These are phyloP conservation scores for Erodium trifolium DNA, from an alignment of 441 rosid genomes.

Conservation along the genomic window DNA sequence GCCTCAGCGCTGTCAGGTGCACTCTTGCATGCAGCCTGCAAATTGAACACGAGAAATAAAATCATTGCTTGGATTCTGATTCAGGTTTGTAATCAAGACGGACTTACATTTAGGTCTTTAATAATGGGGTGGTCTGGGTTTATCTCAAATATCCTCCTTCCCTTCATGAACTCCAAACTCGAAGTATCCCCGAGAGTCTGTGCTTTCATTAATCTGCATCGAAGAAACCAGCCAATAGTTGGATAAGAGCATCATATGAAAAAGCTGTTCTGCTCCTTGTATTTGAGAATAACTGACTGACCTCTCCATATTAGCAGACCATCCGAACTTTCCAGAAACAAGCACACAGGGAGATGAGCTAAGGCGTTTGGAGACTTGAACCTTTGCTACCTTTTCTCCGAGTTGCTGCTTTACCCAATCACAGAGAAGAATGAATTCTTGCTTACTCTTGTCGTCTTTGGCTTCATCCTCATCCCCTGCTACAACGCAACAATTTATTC, in stretches of 20 bases:
- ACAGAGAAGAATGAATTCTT: conserved; percentile 70
- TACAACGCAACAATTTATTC: neutral
- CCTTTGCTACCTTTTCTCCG: conserved; percentile 90
- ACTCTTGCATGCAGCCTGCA: conserved; percentile 90
- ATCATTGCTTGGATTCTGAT: neutral
- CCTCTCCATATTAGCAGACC: conserved; percentile 99
- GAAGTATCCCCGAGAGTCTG: conserved; percentile 94
- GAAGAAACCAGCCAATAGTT: neutral
- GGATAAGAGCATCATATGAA: neutral
- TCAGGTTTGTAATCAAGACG: neutral
- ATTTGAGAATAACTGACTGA: conserved; percentile 13
- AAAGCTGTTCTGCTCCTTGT: neutral
- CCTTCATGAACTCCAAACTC: conserved; percentile 92
- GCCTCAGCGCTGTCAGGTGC: conserved; percentile 77
- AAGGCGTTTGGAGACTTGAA: conserved; percentile 81
- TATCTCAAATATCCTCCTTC: conserved; percentile 86
- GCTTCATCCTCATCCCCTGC: conserved; percentile 92
- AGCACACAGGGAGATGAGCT: conserved; percentile 94
- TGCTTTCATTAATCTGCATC: conserved; percentile 55
- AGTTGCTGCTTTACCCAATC: conserved; percentile 97
- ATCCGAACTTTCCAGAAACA: conserved; percentile 96
- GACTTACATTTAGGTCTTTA: conserved; percentile 77
- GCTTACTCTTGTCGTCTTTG: conserved; percentile 67
- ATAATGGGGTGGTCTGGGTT: conserved; percentile 89
- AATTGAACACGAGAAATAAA: conserved; percentile 9